Percentiles rank a stretch among this genome's conserved stretches.
phyloP scores from a whole-genome alignment of 2,329 filamentous ascomycete species.

The Sphaerulina musiva region DNA sequence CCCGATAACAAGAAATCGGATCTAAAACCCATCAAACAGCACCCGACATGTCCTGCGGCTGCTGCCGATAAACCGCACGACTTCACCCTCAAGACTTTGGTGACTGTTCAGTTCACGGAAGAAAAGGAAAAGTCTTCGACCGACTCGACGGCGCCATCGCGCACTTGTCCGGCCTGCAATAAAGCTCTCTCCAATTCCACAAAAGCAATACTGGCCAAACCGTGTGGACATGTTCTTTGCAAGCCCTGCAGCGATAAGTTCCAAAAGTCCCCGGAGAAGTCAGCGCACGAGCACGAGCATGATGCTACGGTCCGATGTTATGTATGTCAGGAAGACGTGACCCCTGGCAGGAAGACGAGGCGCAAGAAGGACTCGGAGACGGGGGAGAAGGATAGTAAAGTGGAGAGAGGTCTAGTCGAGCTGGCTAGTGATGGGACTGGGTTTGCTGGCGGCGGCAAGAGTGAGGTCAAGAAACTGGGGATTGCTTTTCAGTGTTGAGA shows the following conservation, averaged over 20 bases:
- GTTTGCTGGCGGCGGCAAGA: constrained; percentile 81
- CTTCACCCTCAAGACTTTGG: constrained; percentile 71
- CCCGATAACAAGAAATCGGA: constrained; percentile 47
- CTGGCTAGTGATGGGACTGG: constrained; percentile 84
- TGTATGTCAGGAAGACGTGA: constrained; percentile 78
- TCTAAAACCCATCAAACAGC: constrained; percentile 50
- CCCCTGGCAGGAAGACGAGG: constrained; percentile 32
- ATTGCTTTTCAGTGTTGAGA: constrained; percentile 73
- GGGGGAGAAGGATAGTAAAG: constrained; percentile 45
- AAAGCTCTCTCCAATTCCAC: constrained; percentile 76
- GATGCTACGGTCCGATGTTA: constrained; percentile 62
- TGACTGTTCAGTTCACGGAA: constrained; percentile 69
- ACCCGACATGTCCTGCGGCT: constrained; percentile 68
- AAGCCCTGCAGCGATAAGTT: constrained; percentile 78
- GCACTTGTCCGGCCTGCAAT: constrained; percentile 76
- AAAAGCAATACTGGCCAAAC: constrained; percentile 73
- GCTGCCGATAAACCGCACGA: constrained; percentile 59
- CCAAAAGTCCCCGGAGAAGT: constrained; percentile 55
- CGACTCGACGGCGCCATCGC: constrained; percentile 33
- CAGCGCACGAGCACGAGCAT: constrained; percentile 52
- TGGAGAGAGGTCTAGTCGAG: constrained; percentile 67
- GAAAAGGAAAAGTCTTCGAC: constrained; percentile 59
- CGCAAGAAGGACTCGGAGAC: constrained; percentile 21
- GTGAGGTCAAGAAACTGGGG: constrained; percentile 69
- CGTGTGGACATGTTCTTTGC: constrained; percentile 88